Conservation (phyloP, 2,329 filamentous ascomycete species). For the Aspergillus nomiae region DNA sequence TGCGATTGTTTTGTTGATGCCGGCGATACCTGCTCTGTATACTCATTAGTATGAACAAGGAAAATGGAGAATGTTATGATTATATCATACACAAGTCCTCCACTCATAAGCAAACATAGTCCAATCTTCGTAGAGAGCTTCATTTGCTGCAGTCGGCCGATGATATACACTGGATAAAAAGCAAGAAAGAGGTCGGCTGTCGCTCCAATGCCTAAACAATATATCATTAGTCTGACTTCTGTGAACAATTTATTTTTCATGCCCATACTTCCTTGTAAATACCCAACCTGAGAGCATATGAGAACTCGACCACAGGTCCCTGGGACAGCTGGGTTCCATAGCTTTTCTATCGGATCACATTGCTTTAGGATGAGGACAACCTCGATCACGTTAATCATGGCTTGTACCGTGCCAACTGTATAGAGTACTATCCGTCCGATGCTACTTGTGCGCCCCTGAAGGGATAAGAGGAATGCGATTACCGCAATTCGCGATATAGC, state of each 20-base stretch:
- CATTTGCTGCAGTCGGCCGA: slow-evolving; percentile 21
- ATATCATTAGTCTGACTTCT: neutral
- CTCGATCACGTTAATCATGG: slow-evolving; percentile 18
- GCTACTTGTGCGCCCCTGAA: slow-evolving; percentile 15
- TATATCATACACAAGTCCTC: slow-evolving; percentile 17
- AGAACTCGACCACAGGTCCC: slow-evolving; percentile 17
- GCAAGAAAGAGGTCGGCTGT: slow-evolving; percentile 19
- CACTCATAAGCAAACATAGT: slow-evolving; percentile 22
- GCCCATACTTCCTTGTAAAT: slow-evolving; percentile 19
- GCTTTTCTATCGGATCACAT: slow-evolving; percentile 14
- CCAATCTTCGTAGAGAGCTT: slow-evolving; percentile 19
- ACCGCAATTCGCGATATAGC: slow-evolving; percentile 18
- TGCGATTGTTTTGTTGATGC: slow-evolving; percentile 21
- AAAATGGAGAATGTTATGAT: neutral
- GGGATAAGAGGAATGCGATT: slow-evolving; percentile 19
- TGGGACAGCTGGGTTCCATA: slow-evolving; percentile 16
- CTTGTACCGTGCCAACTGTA: slow-evolving; percentile 16
- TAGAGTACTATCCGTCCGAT: slow-evolving; percentile 17
- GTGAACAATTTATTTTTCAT: neutral
- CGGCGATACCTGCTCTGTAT: slow-evolving; percentile 20
- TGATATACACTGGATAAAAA: slow-evolving; percentile 20
- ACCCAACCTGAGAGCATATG: slow-evolving; percentile 18
- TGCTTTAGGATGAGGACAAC: slow-evolving; percentile 18
- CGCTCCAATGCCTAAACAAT: slow-evolving; percentile 14
- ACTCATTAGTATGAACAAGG: neutral